phyloP scores from a whole-genome alignment of 805 yeast genomes.

The Candida ipomoeae region DNA sequence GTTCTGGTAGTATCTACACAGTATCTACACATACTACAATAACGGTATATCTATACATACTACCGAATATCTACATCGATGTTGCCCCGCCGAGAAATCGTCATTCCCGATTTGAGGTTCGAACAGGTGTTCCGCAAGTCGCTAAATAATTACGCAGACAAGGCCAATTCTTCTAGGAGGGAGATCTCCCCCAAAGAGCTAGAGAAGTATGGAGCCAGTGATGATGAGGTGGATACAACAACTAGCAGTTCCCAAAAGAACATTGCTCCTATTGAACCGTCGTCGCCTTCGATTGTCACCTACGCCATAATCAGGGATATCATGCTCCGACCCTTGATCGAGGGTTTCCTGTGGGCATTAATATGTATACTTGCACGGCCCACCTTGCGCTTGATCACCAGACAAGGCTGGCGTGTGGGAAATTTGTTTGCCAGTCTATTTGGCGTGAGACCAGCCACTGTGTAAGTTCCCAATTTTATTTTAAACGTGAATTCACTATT shows the following conservation, averaged over 20 bases:
- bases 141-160: constrained; percentile 28
- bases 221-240: not conserved
- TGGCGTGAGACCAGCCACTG: constrained; percentile 3
- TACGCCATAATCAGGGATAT: constrained; percentile 51
- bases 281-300: constrained; percentile 42
- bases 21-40: no score
- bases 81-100: constrained; percentile 9
- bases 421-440: constrained; percentile 9
- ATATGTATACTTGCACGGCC: constrained; percentile 13
- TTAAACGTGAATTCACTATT: not conserved
- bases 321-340: constrained; percentile 50
- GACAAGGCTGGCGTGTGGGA: constrained; percentile 12
- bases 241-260: no score
- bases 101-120: constrained; percentile 62
- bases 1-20: no score
- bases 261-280: constrained; percentile 31
- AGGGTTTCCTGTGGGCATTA: constrained; percentile 42
- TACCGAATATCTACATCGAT: not conserved
- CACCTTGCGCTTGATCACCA: constrained; percentile 10
- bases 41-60: no score
- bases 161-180: constrained; percentile 5
- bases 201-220: constrained; percentile 8
- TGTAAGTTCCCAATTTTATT: not conserved
- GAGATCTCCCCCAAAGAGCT: constrained; percentile 19
- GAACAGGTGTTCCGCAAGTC: constrained; percentile 52